Evolutionary conservation across 2,329 filamentous ascomycete genomes (phyloP), one percentile per base, ranked within the genome.

Genomic region (Clonostachys rosea): DNA sequence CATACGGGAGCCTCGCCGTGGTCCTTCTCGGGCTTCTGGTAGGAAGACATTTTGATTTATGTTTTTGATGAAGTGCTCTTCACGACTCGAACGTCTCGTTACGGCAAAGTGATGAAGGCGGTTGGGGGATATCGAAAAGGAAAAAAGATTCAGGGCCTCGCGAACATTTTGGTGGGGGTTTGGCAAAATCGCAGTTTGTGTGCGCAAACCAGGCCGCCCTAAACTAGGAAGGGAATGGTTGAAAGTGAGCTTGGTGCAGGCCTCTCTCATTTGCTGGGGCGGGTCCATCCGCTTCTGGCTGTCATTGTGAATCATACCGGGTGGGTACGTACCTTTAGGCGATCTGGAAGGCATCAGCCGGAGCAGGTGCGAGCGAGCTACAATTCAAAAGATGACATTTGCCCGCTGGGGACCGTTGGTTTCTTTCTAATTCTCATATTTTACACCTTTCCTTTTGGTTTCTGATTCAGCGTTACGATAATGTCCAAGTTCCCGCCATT

Each of bases 1-100:
- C 83, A 60, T 79, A 87, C 84, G 69, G 89, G 89, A 73, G 85
- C 86, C 72, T 96, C 91, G 78, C 83, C 87, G 74, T 89, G 87
- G 66, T 91, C 86, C 84, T 96, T 96, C 75, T 96, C 91, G 69
- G 81, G 78, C 85, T 96, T 95, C 76, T 95, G 82, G 86, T 88
- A 94, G 45, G 50, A 49, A 76, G 90, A 94, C 89, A 95, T 95
- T 58, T 75, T 87, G 74, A 66, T 56, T 67, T 62, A 64, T 62
- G 58, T 47, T 48, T 49, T 47, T 52, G 47, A 48, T 54, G 50
- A 50, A 50, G 48, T 49, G 50, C 52, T 82, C 84, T 81, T 89
- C 86, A 89, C 79, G 87, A 91, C 87, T 88, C 86, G 85, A 87
- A 86, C 82, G 76, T 63, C 68, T 65, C 69, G 79, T 84, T 82